These are phyloP conservation scores for Fusarium azukiicola DNA, from an alignment of 2,329 filamentous ascomycete species.

Conservation along the genomic window DNA sequence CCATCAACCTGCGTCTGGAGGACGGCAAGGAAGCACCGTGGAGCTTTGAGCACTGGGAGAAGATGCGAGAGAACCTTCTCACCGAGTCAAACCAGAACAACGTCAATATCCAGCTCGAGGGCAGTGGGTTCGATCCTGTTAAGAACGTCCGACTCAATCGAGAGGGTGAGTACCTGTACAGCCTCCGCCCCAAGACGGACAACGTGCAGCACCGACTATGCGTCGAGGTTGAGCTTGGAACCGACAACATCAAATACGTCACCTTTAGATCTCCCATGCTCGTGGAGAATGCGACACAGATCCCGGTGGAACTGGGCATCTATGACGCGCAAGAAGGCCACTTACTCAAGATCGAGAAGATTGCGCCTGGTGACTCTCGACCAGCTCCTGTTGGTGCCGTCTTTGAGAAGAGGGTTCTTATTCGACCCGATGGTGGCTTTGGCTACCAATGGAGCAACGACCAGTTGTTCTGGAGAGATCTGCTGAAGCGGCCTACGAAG, in stretches of 20 bases:
- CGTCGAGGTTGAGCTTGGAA: slow-evolving; percentile 94
- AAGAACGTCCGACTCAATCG: slow-evolving; percentile 93
- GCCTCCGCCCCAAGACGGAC: slow-evolving; percentile 92
- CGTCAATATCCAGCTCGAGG: slow-evolving; percentile 92
- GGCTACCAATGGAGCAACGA: slow-evolving; percentile 98
- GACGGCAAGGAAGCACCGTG: slow-evolving; percentile 97
- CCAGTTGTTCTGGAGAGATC: slow-evolving; percentile 94
- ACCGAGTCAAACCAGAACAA: slow-evolving; percentile 90
- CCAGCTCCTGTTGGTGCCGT: slow-evolving; percentile 96
- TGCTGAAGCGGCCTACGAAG: slow-evolving; percentile 90
- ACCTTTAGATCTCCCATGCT: slow-evolving; percentile 95
- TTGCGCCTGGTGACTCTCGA: slow-evolving; percentile 93
- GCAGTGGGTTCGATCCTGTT: slow-evolving; percentile 95
- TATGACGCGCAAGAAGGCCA: slow-evolving; percentile 94
- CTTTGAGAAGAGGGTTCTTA: slow-evolving; percentile 91
- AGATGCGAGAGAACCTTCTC: slow-evolving; percentile 95
- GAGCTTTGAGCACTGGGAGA: slow-evolving; percentile 98
- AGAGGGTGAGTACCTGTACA: slow-evolving; percentile 97
- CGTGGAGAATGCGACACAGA: slow-evolving; percentile 98
- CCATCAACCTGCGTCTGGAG: slow-evolving; percentile 87
- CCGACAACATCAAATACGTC: slow-evolving; percentile 98
- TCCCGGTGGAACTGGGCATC: slow-evolving; percentile 95
- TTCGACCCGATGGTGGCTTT: slow-evolving; percentile 97
- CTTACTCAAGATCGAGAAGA: slow-evolving; percentile 98
- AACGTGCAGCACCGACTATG: slow-evolving; percentile 93